Evolutionary conservation across 176 grass and related monocot genomes (phyloP).

Genomic region (Cenchrus americanus): DNA sequence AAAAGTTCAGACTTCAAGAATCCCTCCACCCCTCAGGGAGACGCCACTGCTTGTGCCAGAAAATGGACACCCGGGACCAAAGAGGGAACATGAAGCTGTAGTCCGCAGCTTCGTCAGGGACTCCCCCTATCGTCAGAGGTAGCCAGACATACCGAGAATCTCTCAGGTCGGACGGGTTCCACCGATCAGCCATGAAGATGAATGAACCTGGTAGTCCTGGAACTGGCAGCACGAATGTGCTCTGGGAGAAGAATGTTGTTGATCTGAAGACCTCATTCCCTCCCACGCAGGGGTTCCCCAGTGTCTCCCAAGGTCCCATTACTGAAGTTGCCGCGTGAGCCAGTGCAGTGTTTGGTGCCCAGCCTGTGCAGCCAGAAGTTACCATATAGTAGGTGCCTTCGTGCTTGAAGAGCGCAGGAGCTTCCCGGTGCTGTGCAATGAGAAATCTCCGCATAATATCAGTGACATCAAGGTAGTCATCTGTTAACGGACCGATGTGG

Average conservation of each 20-base stretch:
- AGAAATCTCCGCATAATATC: conserved; percentile 61
- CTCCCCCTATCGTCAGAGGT: conserved; percentile 75
- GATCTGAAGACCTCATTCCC: conserved; percentile 78
- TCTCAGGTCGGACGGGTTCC: conserved; percentile 81
- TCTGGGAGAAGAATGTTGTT: conserved; percentile 93
- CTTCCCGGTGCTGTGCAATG: conserved; percentile 78
- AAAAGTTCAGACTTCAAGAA: conserved; percentile 55
- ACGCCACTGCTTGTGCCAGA: conserved; percentile 84
- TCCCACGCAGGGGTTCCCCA: conserved; percentile 86
- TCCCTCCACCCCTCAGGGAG: conserved; percentile 75
- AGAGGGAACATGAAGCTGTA: conserved; percentile 97
- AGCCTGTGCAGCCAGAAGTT: conserved; percentile 89
- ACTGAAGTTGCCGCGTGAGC: conserved; percentile 81
- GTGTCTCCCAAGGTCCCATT: conserved; percentile 90
- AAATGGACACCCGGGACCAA: conserved; percentile 94
- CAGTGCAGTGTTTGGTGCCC: conserved; percentile 85
- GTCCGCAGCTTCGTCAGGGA: conserved; percentile 86
- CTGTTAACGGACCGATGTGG: conserved; percentile 77
- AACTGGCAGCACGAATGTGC: conserved; percentile 84
- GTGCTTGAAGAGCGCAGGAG: conserved; percentile 81
- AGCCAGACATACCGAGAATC: conserved; percentile 93
- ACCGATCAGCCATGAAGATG: conserved; percentile 98
- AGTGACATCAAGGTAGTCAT: conserved; percentile 85
- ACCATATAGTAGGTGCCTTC: conserved; percentile 95
- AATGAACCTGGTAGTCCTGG: conserved; percentile 73